Evolutionary conservation across 2,329 filamentous ascomycete genomes (phyloP), one percentile per base, ranked within the genome.

Genomic region (Cladosporium sp.): DNA sequence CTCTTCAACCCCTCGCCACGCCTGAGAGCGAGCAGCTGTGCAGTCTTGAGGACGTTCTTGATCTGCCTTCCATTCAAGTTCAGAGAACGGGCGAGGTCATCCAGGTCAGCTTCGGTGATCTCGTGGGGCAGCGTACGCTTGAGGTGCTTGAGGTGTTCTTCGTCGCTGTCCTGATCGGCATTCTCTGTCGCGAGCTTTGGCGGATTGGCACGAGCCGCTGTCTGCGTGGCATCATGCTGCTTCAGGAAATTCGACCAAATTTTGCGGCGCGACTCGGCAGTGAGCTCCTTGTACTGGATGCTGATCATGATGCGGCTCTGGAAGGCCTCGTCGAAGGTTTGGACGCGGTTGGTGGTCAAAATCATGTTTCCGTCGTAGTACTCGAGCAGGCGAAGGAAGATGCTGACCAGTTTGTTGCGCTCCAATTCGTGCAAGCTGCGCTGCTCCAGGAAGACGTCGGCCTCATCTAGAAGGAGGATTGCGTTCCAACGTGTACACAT

Each of bases 401-500:
- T 72, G 45, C 73, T 75, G 19, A 80, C 76, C 51, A 80, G 71
- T 61, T 76, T 76, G 64, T 80, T 80, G 9, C 77, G 72, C 61
- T 73, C 68, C 6, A 79, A 68, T 59, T 79, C 76, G 28, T 74
- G 66, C 2, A 71, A 63, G 19, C 63, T 70, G 37, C 77, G 73
- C 34, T 73, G 66, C 64, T 75, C 73, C 22, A 76, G 66, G 64
- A 76, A 76, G 20, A 76, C 67, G 54, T 81, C 76, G 42, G 78
- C 80, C 59, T 81, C 79, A 65, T 82, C 80, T 17, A 82, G 74
- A 2, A 84, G 75, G 0, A 82, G 71, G 5, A 84, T 74, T 12
- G 78, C 77, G 38, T 78, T 77, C 81, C 80, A 83, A 59, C 73
- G 76, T 0, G 75, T 75, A 60, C 75, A 74, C 73, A 82, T 78